A percentile compares a stretch with the other conserved stretches of the same genome.
These are phyloP conservation scores for Pichia sp. DNA, from an alignment of 1,139 yeast species.

Conservation along the genomic window DNA sequence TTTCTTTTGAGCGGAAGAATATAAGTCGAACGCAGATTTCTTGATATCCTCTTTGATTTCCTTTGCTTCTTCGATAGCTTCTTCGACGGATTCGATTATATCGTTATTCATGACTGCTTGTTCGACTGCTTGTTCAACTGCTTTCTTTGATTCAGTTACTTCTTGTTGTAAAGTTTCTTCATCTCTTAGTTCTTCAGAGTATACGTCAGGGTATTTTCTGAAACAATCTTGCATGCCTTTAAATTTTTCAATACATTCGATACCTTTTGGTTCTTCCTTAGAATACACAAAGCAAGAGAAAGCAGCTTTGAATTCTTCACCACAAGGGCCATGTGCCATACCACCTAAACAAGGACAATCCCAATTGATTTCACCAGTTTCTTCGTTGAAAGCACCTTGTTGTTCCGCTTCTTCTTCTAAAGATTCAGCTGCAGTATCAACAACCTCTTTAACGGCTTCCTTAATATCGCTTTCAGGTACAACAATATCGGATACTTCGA, in stretches of 20 bases:
- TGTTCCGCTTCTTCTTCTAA: conserved; percentile 18
- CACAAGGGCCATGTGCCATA: conserved; percentile 98
- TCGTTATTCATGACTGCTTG: conserved; percentile 17
- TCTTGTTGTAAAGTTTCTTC: conserved; percentile 42
- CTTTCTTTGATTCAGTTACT: conserved; percentile 13
- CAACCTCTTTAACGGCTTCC: conserved; percentile 4
- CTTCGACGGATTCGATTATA: conserved; percentile 17
- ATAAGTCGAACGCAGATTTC: conserved; percentile 12
- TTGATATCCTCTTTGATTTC: conserved; percentile 15
- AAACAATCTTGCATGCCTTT: conserved; percentile 92
- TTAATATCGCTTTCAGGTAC: conserved; percentile 1
- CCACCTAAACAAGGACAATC: conserved; percentile 99
- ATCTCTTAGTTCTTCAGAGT: conserved; percentile 83
- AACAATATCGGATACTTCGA: conserved; percentile 4
- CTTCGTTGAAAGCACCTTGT: conserved; percentile 76
- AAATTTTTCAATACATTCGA: conserved; percentile 91
- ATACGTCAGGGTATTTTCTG: conserved; percentile 87
- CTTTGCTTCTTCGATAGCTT: conserved; percentile 24
- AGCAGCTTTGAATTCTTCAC: conserved; percentile 94
- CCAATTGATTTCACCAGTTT: conserved; percentile 99
- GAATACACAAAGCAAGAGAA: conserved; percentile 95
- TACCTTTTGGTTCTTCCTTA: conserved; percentile 93
- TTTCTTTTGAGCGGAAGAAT: conserved; percentile 17
- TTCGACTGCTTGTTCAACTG: conserved; percentile 7
- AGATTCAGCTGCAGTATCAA: conserved; percentile 2